phyloP scores from a whole-genome alignment of 2,329 filamentous ascomycete genomes.

The Phialophora verrucosa region DNA sequence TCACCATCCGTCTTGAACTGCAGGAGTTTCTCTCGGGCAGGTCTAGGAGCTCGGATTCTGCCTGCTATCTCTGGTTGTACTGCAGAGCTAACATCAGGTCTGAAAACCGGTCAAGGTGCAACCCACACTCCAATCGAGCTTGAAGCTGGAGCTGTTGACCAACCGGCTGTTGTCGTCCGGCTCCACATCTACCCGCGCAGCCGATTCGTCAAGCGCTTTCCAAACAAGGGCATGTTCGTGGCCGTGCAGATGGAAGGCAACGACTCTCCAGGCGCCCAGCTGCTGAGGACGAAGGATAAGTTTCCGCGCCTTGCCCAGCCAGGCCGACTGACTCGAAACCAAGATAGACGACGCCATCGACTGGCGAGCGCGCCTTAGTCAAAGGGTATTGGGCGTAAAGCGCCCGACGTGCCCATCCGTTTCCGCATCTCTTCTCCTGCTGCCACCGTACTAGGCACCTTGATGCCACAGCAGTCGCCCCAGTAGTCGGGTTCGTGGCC shows the following conservation, averaged over 20 bases:
- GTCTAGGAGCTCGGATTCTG: neutral
- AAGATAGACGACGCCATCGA: neutral
- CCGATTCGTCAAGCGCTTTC: slow-evolving; percentile 22
- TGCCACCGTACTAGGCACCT: slow-evolving; percentile 91
- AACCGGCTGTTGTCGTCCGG: neutral
- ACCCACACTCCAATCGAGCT: neutral
- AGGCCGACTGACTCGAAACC: neutral
- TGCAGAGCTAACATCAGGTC: neutral
- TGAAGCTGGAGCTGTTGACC: neutral
- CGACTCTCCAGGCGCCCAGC: slow-evolving; percentile 20
- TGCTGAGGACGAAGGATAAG: neutral
- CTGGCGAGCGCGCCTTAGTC: slow-evolving; percentile 42
- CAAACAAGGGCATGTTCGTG: slow-evolving; percentile 26
- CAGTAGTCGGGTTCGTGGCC: slow-evolving; percentile 66
- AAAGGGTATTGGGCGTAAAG: slow-evolving; percentile 65
- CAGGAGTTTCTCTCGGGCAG: neutral
- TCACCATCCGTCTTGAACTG: neutral
- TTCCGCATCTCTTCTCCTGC: slow-evolving; percentile 90
- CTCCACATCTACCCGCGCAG: neutral
- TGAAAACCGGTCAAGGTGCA: slow-evolving; percentile 13
- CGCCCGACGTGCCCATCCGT: slow-evolving; percentile 61
- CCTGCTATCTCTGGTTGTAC: neutral
- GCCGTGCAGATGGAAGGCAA: slow-evolving; percentile 29
- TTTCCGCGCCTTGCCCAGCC: slow-evolving; percentile 6
- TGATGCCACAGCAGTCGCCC: slow-evolving; percentile 98